Evolutionary conservation across 169 alveolate genomes (phyloP).

Genomic region (Plasmodium chabaudi): DNA sequence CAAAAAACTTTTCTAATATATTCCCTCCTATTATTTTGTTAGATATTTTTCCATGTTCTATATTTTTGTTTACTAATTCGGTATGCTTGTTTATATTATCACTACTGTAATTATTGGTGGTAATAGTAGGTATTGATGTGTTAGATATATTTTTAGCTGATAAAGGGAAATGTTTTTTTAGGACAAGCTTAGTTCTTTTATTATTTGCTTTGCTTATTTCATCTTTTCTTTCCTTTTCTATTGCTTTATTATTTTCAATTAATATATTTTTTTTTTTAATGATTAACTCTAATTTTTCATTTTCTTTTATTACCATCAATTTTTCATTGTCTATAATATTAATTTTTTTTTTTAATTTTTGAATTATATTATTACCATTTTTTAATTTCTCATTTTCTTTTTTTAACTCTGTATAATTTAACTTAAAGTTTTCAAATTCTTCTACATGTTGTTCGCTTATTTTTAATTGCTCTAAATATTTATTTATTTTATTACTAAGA

Average conservation of each 20-base stretch:
- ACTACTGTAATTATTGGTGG: background rate
- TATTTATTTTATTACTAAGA: slow-evolving; percentile 18
- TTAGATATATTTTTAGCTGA: background rate
- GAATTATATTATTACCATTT: slow-evolving; percentile 11
- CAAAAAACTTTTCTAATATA: too few species aligned
- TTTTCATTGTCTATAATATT: slow-evolving; percentile 17
- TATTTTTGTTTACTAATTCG: too few species aligned
- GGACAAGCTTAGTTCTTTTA: slow-evolving; percentile 19
- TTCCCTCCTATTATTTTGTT: too few species aligned
- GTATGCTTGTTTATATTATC: too few species aligned
- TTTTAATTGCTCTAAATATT: slow-evolving; percentile 9
- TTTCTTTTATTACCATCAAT: slow-evolving; percentile 9
- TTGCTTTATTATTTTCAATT: background rate
- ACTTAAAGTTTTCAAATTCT: slow-evolving; percentile 12
- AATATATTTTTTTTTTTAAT: slow-evolving; percentile 16
- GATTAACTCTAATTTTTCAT: slow-evolving; percentile 34
- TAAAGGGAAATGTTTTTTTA: background rate
- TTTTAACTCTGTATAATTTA: background rate
- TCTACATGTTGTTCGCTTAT: slow-evolving; percentile 16
- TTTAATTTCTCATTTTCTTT: slow-evolving; percentile 53
- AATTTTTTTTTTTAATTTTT: slow-evolving; percentile 35
- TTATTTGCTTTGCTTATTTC: background rate
- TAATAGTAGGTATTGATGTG: background rate
- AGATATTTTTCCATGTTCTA: too few species aligned
- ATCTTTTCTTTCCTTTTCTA: background rate